Base-by-base conservation (phyloP, 2,329 filamentous ascomycete genomes). In the Penicillium capsulatum region DNA sequence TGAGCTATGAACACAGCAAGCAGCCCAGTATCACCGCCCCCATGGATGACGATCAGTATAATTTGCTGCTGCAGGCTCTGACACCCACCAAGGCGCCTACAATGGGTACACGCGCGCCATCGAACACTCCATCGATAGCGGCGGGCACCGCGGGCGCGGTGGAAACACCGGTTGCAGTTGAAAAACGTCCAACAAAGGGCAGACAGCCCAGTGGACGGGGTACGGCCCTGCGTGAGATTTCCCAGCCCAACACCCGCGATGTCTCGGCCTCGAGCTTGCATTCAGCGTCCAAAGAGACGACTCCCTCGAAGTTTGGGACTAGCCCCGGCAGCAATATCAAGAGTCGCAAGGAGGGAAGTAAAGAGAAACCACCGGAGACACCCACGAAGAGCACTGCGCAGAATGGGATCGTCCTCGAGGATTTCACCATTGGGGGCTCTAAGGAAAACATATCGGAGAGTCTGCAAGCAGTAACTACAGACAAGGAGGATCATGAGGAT, bases 1-100 rank as follows among this genome's bases (percentile, higher is more conserved):
- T 66, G 38, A 69, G 65, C 41, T 64, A 65, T 34, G 63, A 64
- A 38, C 66, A 68, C 40, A 69, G 65, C 48, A 66, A 67, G 37
- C 60, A 66, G 16, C 59, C 64, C 13, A 67, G 59, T 35, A 53
- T 62, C 24, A 41, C 50, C 20, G 54, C 54, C 15, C 53, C 57
- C 2, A 55, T 62, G 17, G 59, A 65, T 30, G 63, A 67, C 17
- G 66, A 66, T 22, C 59, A 60, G 36, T 67, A 60, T 33, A 60
- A 51, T 39, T 58, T 59, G 38, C 50, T 69, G 10, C 56, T 67
- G 16, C 55, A 68, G 36, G 53, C 61, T 10, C 46, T 68, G n/a
- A 63, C 62, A 16, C 62, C 65, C 1, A 54, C 58, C 3, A 65
- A 64, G 35, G 57, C 50, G 10, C 36, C 44, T 11, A 17, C 38